phyloP scores from a whole-genome alignment of 768 basidiomycete genomes.

The Boletus fagicola region DNA sequence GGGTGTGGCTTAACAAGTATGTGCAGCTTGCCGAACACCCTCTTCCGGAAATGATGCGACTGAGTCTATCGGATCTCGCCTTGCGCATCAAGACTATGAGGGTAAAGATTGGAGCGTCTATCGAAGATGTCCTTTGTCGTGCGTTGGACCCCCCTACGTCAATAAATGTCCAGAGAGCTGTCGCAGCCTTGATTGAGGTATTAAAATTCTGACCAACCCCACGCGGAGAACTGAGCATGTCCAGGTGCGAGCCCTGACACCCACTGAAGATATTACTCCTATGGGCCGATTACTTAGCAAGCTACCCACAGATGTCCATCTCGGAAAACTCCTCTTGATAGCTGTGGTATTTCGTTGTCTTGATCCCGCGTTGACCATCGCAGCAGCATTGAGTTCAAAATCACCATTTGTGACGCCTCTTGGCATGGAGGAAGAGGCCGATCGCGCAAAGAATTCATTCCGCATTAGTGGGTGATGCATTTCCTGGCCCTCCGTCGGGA shows the following conservation, averaged over 20 bases:
- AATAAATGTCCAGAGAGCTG: conserved; percentile 86
- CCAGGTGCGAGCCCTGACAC: conserved; percentile 82
- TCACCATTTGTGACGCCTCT: conserved; percentile 90
- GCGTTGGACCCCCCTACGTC: conserved; percentile 88
- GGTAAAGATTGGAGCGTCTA: conserved; percentile 76
- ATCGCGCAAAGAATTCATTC: conserved; percentile 79
- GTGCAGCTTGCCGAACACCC: conserved; percentile 83
- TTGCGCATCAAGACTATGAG: conserved; percentile 93
- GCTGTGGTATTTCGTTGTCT: conserved; percentile 85
- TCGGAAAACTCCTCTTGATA: conserved; percentile 88
- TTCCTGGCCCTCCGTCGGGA: background rate
- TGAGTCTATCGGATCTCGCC: conserved; percentile 89
- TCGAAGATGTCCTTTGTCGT: conserved; percentile 84
- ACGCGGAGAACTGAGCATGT: background rate
- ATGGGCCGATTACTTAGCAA: conserved; percentile 90
- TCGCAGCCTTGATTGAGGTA: conserved; percentile 89
- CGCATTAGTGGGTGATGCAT: conserved; percentile 53
- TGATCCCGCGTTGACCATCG: conserved; percentile 96
- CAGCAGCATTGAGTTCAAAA: conserved; percentile 88
- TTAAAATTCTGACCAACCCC: background rate
- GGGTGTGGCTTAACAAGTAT: background rate
- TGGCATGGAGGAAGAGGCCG: conserved; percentile 83
- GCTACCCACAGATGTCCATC: conserved; percentile 92
- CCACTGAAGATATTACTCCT: conserved; percentile 87
- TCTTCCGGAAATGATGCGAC: conserved; percentile 91